These are phyloP conservation scores for Aspergillus quadricinctus DNA, from an alignment of 2,329 filamentous ascomycete genomes.

Conservation along the genomic window DNA sequence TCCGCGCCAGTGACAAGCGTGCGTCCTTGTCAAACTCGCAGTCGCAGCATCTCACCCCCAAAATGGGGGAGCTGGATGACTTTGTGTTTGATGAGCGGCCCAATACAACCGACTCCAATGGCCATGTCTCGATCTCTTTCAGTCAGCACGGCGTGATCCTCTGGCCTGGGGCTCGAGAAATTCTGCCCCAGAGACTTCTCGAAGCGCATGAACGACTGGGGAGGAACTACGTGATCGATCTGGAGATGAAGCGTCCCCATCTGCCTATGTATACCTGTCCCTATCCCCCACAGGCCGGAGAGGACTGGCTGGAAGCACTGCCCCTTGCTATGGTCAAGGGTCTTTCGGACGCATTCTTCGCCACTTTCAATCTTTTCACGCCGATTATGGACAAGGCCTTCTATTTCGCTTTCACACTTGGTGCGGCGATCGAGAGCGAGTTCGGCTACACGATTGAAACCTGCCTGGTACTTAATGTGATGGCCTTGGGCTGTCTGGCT, in stretches of 20 bases:
- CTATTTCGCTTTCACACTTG: conserved; percentile 49
- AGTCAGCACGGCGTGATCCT: conserved; percentile 49
- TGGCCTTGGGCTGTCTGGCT: conserved; percentile 50
- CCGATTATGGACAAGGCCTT: conserved; percentile 51
- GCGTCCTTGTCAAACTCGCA: conserved; percentile 10
- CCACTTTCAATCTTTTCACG: conserved; percentile 51
- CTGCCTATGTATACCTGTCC: conserved; percentile 40
- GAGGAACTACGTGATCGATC: conserved; percentile 47
- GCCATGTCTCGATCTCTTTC: conserved; percentile 43
- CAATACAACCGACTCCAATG: conserved; percentile 26
- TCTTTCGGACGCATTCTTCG: conserved; percentile 51
- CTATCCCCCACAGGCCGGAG: conserved; percentile 31
- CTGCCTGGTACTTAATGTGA: conserved; percentile 48
- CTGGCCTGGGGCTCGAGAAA: conserved; percentile 45
- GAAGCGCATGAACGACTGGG: conserved; percentile 36
- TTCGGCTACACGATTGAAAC: conserved; percentile 52
- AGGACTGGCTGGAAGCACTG: conserved; percentile 45
- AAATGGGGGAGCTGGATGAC: conserved; percentile 23
- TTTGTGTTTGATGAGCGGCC: conserved; percentile 27
- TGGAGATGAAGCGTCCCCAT: conserved; percentile 45
- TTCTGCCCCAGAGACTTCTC: conserved; percentile 42
- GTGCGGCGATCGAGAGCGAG: conserved; percentile 45
- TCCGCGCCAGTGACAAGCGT: conserved; percentile 6
- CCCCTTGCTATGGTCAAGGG: conserved; percentile 48
- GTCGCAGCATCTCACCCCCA: conserved; percentile 24